Conservation (phyloP, 163 green algal species). For the Scenedesmus sp. region DNA sequence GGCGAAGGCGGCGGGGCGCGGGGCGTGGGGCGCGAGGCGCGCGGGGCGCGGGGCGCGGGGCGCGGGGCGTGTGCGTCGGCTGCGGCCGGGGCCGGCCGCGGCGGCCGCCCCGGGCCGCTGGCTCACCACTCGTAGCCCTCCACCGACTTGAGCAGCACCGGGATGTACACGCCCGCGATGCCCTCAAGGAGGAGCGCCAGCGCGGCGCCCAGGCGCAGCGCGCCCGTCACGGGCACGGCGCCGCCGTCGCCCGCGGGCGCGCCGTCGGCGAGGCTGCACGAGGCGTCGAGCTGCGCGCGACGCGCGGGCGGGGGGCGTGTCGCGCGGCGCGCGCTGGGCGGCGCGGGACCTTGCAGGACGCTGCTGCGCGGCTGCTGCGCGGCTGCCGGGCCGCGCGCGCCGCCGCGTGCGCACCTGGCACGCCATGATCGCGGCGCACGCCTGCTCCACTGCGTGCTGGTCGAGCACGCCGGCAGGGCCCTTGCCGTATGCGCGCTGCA, state of each 20-base stretch:
- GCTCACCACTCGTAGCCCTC: conserved; percentile 42
- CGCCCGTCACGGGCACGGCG: background rate
- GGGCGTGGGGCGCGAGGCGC: no score
- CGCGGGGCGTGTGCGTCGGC: no score
- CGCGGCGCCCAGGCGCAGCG: conserved; percentile 24
- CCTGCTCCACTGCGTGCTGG: conserved; percentile 19
- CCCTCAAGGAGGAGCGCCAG: conserved; percentile 35
- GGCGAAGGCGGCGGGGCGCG: no score
- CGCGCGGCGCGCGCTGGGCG: background rate
- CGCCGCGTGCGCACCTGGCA: conserved; percentile 30
- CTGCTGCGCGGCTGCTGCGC: background rate
- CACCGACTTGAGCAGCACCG: conserved; percentile 28
- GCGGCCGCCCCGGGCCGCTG: no score
- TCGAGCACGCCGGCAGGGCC: conserved; percentile 15
- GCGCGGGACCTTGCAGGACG: background rate
- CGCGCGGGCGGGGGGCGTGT: no score
- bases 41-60: no score
- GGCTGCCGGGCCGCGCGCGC: background rate
- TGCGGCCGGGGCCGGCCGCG: no score
- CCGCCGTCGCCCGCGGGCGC: background rate
- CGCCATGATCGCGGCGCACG: conserved; percentile 44
- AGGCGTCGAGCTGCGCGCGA: conserved; percentile 16
- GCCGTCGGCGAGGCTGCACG: conserved; percentile 7
- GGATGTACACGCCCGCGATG: conserved; percentile 41
- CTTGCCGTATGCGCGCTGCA: conserved; percentile 17